Evolutionary conservation across 2,329 filamentous ascomycete species (phyloP).

Genomic region (Aspergillus sp.): DNA sequence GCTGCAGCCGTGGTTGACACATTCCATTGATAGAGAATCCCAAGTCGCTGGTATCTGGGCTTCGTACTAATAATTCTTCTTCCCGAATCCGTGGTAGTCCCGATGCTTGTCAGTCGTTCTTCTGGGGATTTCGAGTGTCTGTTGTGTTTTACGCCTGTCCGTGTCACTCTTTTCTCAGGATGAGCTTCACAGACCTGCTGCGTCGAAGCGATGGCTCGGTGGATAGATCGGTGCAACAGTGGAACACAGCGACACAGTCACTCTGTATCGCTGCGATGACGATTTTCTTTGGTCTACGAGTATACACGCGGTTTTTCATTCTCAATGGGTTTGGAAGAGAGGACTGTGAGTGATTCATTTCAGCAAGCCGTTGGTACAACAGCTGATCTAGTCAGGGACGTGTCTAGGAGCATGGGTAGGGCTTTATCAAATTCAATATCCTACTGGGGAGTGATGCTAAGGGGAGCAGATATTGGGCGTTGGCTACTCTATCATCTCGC

Average conservation of each 20-base stretch:
- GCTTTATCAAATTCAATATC: not conserved
- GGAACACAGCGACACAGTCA: conserved; percentile 20
- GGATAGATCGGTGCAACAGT: conserved; percentile 17
- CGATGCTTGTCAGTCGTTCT: too few species aligned
- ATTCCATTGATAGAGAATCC: too few species aligned
- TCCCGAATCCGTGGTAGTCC: too few species aligned
- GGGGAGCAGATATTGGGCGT: conserved; percentile 13
- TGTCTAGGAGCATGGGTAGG: conserved; percentile 13
- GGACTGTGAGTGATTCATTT: conserved; percentile 18
- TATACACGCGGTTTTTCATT: conserved; percentile 18
- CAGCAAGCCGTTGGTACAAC: not conserved
- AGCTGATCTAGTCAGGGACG: conserved; percentile 7
- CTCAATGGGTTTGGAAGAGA: conserved; percentile 18
- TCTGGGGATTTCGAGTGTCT: too few species aligned
- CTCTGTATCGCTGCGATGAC: conserved; percentile 22
- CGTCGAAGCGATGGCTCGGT: conserved; percentile 2
- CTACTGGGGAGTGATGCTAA: not conserved
- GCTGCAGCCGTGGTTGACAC: too few species aligned
- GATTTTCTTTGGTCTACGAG: conserved; percentile 17
- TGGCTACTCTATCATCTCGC: conserved; percentile 17
- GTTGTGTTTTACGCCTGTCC: too few species aligned
- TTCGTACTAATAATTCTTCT: too few species aligned
- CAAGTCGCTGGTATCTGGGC: too few species aligned
- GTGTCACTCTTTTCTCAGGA: too few species aligned
- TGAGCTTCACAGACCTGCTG: not conserved